Evolutionary conservation across 164 flowering plant genomes (phyloP), one percentile per base, ranked within the genome.

Genomic region (Magnolia officinalis): DNA sequence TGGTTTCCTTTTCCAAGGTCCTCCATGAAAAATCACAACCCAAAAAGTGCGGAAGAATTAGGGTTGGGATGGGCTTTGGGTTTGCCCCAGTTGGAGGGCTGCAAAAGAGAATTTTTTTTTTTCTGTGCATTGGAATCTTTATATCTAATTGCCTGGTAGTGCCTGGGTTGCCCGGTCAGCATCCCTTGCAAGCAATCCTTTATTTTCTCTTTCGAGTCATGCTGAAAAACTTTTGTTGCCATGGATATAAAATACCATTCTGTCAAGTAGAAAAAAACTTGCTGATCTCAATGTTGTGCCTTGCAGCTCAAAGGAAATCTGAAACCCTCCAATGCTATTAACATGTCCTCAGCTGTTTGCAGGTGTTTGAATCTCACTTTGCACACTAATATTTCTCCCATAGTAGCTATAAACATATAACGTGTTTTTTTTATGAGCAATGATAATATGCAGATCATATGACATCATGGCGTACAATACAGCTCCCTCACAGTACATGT

Each of bases 271-370:
- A 55, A 55, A 55, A 52, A 55, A 11, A 7, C 18, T 3, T 11
- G 18, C 10, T 64, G 67, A 64, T 64, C 67, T 64, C 61, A 37
- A 37, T 55, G 19, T 72, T 79, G 51, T 72, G 37, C 71, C 77
- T 67, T 89, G 86, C 92, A 96, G 99, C 63, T 93, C 45, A 86
- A 80, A 80, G 93, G 94, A 76, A 84, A 86, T 67, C 79, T 84
- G 80, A 64, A 78, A 70, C 83, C 86, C 24, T 84, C 88, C 72
- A 24, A 70, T 63, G 88, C 84, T 14, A 73, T 84, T 52, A 81
- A 31, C 76, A 87, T 93, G 95, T 89, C 96, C 55, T 92, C 95
- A 69, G 88, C 99, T 76, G 80, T 96, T 74, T 89, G 89, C 76
- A 82, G 97, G 99, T 95, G 29, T 72, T 71, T 58, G 21, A n/a